These are phyloP conservation scores for Aspergillus sp. DNA, from an alignment of 2,329 filamentous ascomycete species.

Conservation along the genomic window DNA sequence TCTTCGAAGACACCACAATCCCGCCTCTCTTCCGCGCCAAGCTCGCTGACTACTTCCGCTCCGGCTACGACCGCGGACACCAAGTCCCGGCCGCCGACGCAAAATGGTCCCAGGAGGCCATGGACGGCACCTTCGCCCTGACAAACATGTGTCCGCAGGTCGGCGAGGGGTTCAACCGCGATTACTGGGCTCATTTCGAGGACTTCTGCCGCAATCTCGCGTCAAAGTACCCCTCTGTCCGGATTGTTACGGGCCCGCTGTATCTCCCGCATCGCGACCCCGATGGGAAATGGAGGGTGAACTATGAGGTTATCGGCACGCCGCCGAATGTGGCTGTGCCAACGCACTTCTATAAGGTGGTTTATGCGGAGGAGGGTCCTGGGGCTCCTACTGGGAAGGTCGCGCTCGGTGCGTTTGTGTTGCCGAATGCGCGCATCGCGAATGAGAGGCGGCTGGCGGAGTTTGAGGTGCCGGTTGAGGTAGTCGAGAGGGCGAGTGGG, in stretches of 20 bases:
- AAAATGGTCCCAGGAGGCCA: constrained; percentile 90
- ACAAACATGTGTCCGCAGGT: constrained; percentile 99
- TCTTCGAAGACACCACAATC: constrained; percentile 77
- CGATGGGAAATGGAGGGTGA: constrained; percentile 94
- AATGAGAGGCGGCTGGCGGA: constrained; percentile 85
- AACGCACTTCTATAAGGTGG: constrained; percentile 99
- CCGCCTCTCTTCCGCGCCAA: constrained; percentile 85
- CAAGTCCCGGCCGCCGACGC: constrained; percentile 96
- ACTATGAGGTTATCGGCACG: constrained; percentile 91
- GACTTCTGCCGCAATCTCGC: constrained; percentile 91
- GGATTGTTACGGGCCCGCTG: constrained; percentile 88
- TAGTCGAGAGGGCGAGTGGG: constrained; percentile 86
- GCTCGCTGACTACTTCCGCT: constrained; percentile 91
- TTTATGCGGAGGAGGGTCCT: constrained; percentile 84
- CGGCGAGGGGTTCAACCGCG: constrained; percentile 95
- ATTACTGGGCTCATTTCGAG: constrained; percentile 99
- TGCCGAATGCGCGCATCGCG: constrained; percentile 85
- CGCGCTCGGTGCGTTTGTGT: constrained; percentile 87
- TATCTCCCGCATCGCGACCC: constrained; percentile 85
- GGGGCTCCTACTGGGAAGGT: constrained; percentile 65
- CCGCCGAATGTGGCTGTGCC: constrained; percentile 94
- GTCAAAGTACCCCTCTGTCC: constrained; percentile 75
- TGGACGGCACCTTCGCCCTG: constrained; percentile 92
- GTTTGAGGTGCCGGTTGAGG: constrained; percentile 93
- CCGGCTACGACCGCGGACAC: constrained; percentile 92